These are phyloP conservation scores for Fusarium fracticaudum DNA, from an alignment of 2,329 filamentous ascomycete species.

Conservation along the genomic window DNA sequence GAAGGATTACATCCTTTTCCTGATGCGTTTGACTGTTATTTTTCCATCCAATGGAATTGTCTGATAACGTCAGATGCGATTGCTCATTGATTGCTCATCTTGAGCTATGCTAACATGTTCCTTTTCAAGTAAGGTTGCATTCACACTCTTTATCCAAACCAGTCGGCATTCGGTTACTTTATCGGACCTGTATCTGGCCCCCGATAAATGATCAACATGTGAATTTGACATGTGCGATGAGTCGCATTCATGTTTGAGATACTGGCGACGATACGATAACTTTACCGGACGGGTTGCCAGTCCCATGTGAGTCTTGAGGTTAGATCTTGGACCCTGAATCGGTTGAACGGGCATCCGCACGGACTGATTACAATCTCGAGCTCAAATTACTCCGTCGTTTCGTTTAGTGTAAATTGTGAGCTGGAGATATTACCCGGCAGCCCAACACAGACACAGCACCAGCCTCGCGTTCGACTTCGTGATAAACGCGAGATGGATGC, in stretches of 20 bases:
- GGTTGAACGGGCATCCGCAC: neutral
- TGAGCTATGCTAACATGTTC: slow-evolving; percentile 7
- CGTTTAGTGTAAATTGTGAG: neutral
- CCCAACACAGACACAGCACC: neutral
- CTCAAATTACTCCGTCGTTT: neutral
- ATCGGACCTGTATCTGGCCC: slow-evolving; percentile 10
- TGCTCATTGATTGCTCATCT: slow-evolving; percentile 22
- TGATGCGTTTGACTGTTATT: slow-evolving; percentile 28
- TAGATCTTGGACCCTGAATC: neutral
- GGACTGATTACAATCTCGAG: neutral
- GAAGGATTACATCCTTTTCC: slow-evolving; percentile 23
- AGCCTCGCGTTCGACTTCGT: neutral
- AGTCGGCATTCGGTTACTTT: slow-evolving; percentile 31
- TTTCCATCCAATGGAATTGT: slow-evolving; percentile 25
- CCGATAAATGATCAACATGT: slow-evolving; percentile 19
- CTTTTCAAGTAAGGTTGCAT: slow-evolving; percentile 8
- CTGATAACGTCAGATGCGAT: slow-evolving; percentile 20
- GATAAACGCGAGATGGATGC: neutral
- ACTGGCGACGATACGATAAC: neutral
- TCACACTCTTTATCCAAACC: slow-evolving; percentile 13
- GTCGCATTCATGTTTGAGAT: too few relatives aligned
- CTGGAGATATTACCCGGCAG: neutral
- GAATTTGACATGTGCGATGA: slow-evolving; percentile 5
- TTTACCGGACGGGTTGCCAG: too few relatives aligned
- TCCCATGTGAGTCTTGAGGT: neutral